Percentiles rank a stretch among this genome's conserved stretches.
Evolutionary conservation across 1,284 basidiomycete genomes (phyloP).

Genomic region (Polyporus tsugae): DNA sequence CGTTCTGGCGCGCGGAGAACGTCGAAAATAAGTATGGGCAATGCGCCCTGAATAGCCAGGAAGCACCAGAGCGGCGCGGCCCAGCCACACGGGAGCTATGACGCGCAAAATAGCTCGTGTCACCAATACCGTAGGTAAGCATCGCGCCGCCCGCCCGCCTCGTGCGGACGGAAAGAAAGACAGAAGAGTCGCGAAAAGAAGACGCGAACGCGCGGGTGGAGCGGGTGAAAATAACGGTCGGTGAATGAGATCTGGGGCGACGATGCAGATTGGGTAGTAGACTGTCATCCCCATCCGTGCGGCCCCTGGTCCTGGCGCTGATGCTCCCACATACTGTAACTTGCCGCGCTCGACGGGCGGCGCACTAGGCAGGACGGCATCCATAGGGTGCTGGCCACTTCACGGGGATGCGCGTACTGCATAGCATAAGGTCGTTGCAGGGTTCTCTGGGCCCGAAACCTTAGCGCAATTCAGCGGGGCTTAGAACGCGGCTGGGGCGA

Average conservation of each 20-base stretch:
- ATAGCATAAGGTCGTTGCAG: not conserved
- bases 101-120: not conserved
- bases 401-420: conserved; percentile 2
- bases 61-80: not conserved
- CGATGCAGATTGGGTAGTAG: conserved; percentile 17
- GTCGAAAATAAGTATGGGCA: not conserved
- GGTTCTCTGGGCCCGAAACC: conserved; percentile 13
- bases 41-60: not conserved
- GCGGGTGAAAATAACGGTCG: not conserved
- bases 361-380: conserved; percentile 1
- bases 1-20: not conserved
- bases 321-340: conserved; percentile 6
- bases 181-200: conserved; percentile 2
- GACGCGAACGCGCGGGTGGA: conserved; percentile 6
- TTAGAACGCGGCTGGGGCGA: conserved; percentile 11
- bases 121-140: conserved; percentile 1
- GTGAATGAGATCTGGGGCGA: conserved; percentile 29
- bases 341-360: not conserved
- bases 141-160: not conserved
- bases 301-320: conserved; percentile 13
- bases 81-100: conserved; percentile 8
- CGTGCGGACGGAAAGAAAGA: not conserved
- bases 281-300: not conserved
- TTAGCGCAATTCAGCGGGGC: conserved; percentile 28
- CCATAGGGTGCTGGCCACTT: not conserved